Base-by-base conservation (phyloP, 2,329 filamentous ascomycete genomes). In the Xylariales sp. region DNA sequence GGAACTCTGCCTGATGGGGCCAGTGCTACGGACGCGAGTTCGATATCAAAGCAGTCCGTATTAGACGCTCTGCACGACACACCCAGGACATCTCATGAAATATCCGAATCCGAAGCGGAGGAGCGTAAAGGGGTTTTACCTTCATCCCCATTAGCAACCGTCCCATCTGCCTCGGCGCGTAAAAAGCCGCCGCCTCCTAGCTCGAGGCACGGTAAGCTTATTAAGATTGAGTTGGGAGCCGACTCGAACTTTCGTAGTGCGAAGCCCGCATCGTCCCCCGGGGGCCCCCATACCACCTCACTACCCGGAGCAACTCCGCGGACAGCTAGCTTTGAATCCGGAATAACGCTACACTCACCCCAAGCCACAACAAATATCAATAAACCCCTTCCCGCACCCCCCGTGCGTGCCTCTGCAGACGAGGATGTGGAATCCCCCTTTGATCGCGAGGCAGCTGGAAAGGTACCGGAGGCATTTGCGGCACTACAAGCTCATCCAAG, bases 171-270 rank as follows among this genome's bases (percentile, higher is more conserved):
- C 55, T 67, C 76, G 23, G 75, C 76, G 59, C 77, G 81, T 48
- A 81, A 84, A 71, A 91, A 90, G 14, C 92, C 92, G 5, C 91
- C 91, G 6, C 92, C 92, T 28, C 85, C 85, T 10, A 93, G 87
- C 75, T 93, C 91, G 59, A 88, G 92, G 62, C 92, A 94, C 80
- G 93, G 93, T 4, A 94, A 91, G 78, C 84, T 90, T 18, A 91
- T 95, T 71, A 88, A 85, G 71, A 78, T 82, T 50, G 81, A 85
- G 74, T 72, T 82, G 67, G 81, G 80, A 60, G 77, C 83, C 66
- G 72, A 82, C 76, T 65, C 80, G 76, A 75, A 79, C 71, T 70
- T 66, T 50, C 62, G 62, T 58, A 41, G 52, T 45, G 28, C 55
- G n/a, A 71, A 61, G 58, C 49, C 56, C 41, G 18, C 69, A 7